Conservation (phyloP, 192 early-diverging fungal genomes). For the Dimargaris xerosporica region DNA sequence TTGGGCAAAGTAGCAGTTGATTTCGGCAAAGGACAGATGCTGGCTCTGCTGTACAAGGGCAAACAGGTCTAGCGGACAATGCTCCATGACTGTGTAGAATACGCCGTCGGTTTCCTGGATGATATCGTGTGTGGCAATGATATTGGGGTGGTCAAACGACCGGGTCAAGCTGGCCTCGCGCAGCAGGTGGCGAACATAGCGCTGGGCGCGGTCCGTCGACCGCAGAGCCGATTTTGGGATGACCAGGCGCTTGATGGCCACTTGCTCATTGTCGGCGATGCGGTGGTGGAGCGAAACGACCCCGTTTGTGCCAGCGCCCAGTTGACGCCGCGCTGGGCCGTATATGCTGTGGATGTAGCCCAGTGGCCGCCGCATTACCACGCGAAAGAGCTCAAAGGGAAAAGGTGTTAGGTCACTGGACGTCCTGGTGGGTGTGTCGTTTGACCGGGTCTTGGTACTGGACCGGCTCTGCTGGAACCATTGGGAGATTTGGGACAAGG, state of each 20-base stretch:
- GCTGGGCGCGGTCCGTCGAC: slow-evolving; percentile 2
- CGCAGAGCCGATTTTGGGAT: neutral
- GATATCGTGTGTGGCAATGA: slow-evolving; percentile 62
- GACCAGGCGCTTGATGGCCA: slow-evolving; percentile 10
- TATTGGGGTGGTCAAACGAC: slow-evolving; percentile 56
- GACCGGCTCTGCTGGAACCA: slow-evolving; percentile 10
- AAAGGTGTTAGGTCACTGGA: neutral
- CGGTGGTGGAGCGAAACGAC: slow-evolving; percentile 12
- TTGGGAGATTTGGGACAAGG: neutral
- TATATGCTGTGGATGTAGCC: slow-evolving; percentile 23
- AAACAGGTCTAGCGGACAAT: slow-evolving; percentile 79
- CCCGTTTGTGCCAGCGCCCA: slow-evolving; percentile 22
- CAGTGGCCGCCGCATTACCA: neutral
- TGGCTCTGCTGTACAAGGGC: slow-evolving; percentile 52
- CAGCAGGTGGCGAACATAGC: slow-evolving; percentile 11
- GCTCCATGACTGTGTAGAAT: slow-evolving; percentile 77
- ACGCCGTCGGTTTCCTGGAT: slow-evolving; percentile 43
- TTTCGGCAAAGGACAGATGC: slow-evolving; percentile 49
- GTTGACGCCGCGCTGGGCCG: slow-evolving; percentile 22
- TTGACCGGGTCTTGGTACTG: slow-evolving; percentile 8
- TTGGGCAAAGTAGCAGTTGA: slow-evolving; percentile 71
- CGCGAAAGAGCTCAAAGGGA: neutral
- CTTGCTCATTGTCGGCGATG: neutral
- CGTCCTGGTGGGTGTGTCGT: neutral
- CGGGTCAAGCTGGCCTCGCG: slow-evolving; percentile 29